A percentile compares a stretch with the other conserved stretches of the same genome.
Evolutionary conservation across 139 green algal genomes (phyloP).

Genomic region (Chlorella sp.): DNA sequence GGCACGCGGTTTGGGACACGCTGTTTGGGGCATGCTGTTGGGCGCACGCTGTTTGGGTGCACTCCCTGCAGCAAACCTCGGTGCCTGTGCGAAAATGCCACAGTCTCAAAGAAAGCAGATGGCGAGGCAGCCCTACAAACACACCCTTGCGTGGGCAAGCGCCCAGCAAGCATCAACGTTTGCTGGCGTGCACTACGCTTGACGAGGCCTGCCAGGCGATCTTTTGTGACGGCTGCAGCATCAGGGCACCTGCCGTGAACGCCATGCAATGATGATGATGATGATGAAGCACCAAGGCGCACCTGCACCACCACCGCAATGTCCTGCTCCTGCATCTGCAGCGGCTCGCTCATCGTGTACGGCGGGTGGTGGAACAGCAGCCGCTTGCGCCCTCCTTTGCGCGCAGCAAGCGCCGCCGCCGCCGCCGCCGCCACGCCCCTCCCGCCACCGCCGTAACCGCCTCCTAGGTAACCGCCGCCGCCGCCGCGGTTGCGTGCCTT

Average conservation of each 20-base stretch:
- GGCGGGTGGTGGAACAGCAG: no score
- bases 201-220: neutral
- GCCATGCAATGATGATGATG: neutral
- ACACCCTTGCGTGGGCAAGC: no score
- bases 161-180: no score
- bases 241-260: neutral
- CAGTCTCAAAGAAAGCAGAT: no score
- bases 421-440: no score
- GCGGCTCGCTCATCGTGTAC: no score
- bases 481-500: no score
- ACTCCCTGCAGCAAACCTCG: no score
- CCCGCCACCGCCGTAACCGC: neutral
- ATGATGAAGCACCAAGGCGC: neutral
- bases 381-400: neutral
- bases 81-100: no score
- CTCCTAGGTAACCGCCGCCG: neutral
- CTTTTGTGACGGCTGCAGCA: neutral
- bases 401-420: no score
- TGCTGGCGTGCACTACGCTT: neutral
- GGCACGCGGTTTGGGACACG: neutral
- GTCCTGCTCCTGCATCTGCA: neutral
- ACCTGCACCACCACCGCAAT: neutral
- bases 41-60: no score
- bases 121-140: neutral
- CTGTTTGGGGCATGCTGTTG: no score